Evolutionary conservation across 1,284 basidiomycete species (phyloP).

Genomic region (Wolfiporia cocos): DNA sequence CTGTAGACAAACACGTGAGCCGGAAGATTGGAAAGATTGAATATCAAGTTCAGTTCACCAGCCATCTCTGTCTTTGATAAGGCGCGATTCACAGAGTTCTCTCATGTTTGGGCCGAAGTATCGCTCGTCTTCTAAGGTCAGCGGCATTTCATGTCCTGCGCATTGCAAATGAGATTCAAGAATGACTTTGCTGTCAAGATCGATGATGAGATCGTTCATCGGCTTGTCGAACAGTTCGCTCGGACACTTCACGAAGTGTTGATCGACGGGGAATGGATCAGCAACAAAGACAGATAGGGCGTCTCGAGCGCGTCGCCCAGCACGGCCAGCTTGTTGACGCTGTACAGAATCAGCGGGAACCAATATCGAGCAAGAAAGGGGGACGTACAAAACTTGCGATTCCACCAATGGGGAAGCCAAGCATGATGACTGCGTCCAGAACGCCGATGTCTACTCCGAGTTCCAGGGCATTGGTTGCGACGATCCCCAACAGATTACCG

Average conservation of each 20-base stretch:
- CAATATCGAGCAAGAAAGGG: slow-evolving; percentile 1
- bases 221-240: slow-evolving; percentile 61
- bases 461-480: slow-evolving; percentile 91
- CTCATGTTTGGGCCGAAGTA: slow-evolving; percentile 70
- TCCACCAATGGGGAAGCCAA: slow-evolving; percentile 75
- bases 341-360: slow-evolving; percentile 22
- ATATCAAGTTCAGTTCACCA: slow-evolving; percentile 41
- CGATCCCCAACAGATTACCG: slow-evolving; percentile 76
- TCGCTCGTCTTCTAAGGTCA: slow-evolving; percentile 56
- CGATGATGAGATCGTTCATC: slow-evolving; percentile 63
- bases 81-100: slow-evolving; percentile 48
- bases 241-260: slow-evolving; percentile 73
- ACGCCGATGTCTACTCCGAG: slow-evolving; percentile 89
- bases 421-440: slow-evolving; percentile 85
- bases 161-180: slow-evolving; percentile 87
- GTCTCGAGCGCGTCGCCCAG: slow-evolving; percentile 79
- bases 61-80: slow-evolving; percentile 60
- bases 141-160: slow-evolving; percentile 83
- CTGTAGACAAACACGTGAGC: no score
- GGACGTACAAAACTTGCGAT: slow-evolving; percentile 67
- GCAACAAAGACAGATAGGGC: slow-evolving; percentile 78
- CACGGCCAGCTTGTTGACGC: slow-evolving; percentile 87
- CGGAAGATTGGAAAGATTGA: no score
- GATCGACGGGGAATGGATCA: slow-evolving; percentile 71
- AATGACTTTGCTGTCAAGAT: slow-evolving; percentile 72